Base-by-base conservation (phyloP, 805 yeast genomes). In the Teunomyces gatunensis region DNA sequence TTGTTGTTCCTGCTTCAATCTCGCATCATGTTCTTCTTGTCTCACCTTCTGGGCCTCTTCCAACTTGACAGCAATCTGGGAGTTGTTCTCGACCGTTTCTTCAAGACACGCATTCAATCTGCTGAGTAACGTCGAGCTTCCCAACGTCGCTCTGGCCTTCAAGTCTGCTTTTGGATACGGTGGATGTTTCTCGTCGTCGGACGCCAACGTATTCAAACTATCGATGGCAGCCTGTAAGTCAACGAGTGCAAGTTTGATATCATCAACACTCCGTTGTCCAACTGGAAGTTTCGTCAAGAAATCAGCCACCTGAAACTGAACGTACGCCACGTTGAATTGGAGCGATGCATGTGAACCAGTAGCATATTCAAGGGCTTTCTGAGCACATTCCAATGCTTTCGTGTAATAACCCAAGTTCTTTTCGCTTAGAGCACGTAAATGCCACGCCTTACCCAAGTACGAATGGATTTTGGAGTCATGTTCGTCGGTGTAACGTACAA, bases 381-480 rank as follows among this genome's bases (percentile, higher is more conserved):
- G 71, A 5, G 89, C 79, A 54, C 79, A 81, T 39, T 79, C 83
- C 47, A 89, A 72, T 0, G 96, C 79, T 46, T 75, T 81, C 35
- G 77, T 69, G 46, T 85, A 79, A 51, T 76, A 81, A n/a, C 70
- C 79, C 42, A 83, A 60, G 48, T 79, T 84, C 64, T 79, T 84
- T 59, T 88, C 96, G 28, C 74, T 69, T 34, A 76, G 61, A 9
- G 89, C 97, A 62, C 96, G 78, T 20, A 82, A 75, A 53, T 83
- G 83, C 97, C 97, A 91, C 1, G 94, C 92, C 52, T 91, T 79
- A 39, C 96, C 96, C 49, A 92, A 74, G 53, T 87, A 76, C 13
- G 89, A 81, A 53, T 85, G 67, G 27, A 88, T 74, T 57, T 80
- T 82, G 0, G 89, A 68, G 60, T 86, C 95, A 34, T 79, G 76